Evolutionary conservation across 2,329 filamentous ascomycete genomes (phyloP).

Genomic region (Cercospora sp.): DNA sequence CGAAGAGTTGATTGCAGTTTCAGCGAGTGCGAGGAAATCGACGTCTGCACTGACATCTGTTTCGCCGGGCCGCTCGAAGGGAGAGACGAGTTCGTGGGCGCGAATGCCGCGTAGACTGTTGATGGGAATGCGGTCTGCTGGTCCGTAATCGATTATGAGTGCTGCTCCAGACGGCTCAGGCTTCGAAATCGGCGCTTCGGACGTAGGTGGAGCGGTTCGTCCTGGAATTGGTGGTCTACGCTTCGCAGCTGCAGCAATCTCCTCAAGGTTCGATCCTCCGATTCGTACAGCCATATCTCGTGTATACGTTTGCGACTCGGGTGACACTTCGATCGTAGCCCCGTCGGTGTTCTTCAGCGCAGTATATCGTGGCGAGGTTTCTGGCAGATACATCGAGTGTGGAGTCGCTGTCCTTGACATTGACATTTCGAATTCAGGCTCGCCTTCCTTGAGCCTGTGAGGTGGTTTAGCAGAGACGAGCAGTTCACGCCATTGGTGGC

Average conservation of each 20-base stretch:
- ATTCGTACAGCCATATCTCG: conserved; percentile 82
- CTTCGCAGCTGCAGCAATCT: conserved; percentile 20
- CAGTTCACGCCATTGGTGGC: conserved; percentile 76
- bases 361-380: conserved; percentile 75
- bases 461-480: conserved; percentile 64
- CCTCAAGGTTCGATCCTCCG: conserved; percentile 58
- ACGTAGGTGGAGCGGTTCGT: conserved; percentile 32
- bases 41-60: conserved; percentile 92
- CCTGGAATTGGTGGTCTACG: conserved; percentile 27
- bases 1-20: conserved; percentile 73
- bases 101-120: conserved; percentile 91
- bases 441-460: conserved; percentile 52
- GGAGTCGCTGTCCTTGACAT: conserved; percentile 74
- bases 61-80: conserved; percentile 75
- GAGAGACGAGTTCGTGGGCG: conserved; percentile 71
- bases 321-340: conserved; percentile 84
- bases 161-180: conserved; percentile 73
- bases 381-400: conserved; percentile 80
- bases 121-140: conserved; percentile 71
- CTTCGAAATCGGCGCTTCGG: conserved; percentile 50
- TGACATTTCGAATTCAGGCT: conserved; percentile 83
- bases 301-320: conserved; percentile 78
- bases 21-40: conserved; percentile 84
- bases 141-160: conserved; percentile 94
- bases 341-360: conserved; percentile 66